Evolutionary conservation across 2,329 filamentous ascomycete species (phyloP).

Genomic region (Metarhizium rileyi): DNA sequence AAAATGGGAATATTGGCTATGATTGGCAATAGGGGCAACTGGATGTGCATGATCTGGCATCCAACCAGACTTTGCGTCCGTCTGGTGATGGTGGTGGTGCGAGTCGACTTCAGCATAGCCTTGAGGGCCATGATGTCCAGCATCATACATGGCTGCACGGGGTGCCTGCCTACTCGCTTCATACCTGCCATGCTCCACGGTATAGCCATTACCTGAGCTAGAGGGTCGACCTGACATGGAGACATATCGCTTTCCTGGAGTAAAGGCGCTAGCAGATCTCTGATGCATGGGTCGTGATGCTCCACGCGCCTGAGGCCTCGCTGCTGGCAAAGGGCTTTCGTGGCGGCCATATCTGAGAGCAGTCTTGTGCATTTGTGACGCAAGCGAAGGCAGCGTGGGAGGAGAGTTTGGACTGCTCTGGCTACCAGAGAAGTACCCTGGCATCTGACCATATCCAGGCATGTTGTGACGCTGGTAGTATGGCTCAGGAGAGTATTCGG

Average conservation of each 20-base stretch:
- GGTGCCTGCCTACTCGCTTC: not conserved
- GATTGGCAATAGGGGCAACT: not conserved
- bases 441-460: not conserved
- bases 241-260: slow-evolving; percentile 7
- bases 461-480: not conserved
- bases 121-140: slow-evolving; percentile 3
- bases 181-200: slow-evolving; percentile 1
- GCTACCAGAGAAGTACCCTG: not conserved
- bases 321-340: not conserved
- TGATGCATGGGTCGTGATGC: slow-evolving; percentile 12
- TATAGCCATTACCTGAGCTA: slow-evolving; percentile 11
- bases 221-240: slow-evolving; percentile 9
- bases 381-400: slow-evolving; percentile 16
- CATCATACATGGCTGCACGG: slow-evolving; percentile 4
- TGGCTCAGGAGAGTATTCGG: not conserved
- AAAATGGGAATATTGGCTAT: not conserved
- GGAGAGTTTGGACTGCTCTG: slow-evolving; percentile 5
- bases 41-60: slow-evolving; percentile 1
- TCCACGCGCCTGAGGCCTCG: slow-evolving; percentile 1
- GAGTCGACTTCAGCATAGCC: not conserved
- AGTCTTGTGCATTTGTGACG: slow-evolving; percentile 10
- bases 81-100: not conserved
- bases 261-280: slow-evolving; percentile 15
- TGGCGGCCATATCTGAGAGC: not conserved
- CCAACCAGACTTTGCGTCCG: slow-evolving; percentile 5